These are phyloP conservation scores for Lecanicillium sp. DNA, from an alignment of 2,329 filamentous ascomycete species.

Conservation along the genomic window DNA sequence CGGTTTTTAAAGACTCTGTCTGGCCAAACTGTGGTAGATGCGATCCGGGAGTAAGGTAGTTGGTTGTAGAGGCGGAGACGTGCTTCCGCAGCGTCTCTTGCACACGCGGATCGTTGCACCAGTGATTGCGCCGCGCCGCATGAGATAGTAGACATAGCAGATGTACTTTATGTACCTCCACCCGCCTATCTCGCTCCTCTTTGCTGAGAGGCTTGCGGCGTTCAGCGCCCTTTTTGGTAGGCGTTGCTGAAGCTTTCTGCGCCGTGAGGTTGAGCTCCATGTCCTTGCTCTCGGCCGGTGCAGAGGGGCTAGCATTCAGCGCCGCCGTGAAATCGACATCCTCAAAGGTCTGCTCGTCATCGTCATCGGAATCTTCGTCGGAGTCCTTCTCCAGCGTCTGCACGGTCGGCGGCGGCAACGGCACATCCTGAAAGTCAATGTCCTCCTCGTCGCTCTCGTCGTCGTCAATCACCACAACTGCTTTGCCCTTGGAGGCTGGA, in stretches of 20 bases:
- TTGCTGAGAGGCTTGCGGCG: conserved; percentile 46
- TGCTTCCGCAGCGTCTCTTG: conserved; percentile 60
- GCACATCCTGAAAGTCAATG: conserved; percentile 43
- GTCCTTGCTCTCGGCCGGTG: conserved; percentile 20
- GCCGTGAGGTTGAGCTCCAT: conserved; percentile 47
- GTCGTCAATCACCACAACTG: conserved; percentile 8
- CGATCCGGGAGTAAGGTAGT: conserved; percentile 60
- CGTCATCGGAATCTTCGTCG: conserved; percentile 35
- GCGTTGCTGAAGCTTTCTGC: conserved; percentile 27
- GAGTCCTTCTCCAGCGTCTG: conserved; percentile 45
- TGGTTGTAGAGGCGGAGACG: conserved; percentile 56
- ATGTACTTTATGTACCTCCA: conserved; percentile 82
- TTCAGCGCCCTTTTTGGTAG: conserved; percentile 23
- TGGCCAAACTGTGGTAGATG: conserved; percentile 66
- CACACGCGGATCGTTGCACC: conserved; percentile 73
- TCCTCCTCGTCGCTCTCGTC: conserved; percentile 31
- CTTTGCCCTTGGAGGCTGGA: conserved; percentile 1
- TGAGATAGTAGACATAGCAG: conserved; percentile 77
- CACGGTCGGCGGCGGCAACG: conserved; percentile 36
- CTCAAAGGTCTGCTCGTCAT: conserved; percentile 38
- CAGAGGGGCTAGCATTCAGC: conserved; percentile 14
- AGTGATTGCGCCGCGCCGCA: conserved; percentile 68
- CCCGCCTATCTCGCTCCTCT: conserved; percentile 47
- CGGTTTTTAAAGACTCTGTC: conserved; percentile 70
- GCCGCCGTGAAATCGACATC: conserved; percentile 35